Evolutionary conservation across 495 filamentous ascomycete genomes (phyloP), one percentile per base, ranked within the genome.

Genomic region (Hyphodiscus hymeniophilus): DNA sequence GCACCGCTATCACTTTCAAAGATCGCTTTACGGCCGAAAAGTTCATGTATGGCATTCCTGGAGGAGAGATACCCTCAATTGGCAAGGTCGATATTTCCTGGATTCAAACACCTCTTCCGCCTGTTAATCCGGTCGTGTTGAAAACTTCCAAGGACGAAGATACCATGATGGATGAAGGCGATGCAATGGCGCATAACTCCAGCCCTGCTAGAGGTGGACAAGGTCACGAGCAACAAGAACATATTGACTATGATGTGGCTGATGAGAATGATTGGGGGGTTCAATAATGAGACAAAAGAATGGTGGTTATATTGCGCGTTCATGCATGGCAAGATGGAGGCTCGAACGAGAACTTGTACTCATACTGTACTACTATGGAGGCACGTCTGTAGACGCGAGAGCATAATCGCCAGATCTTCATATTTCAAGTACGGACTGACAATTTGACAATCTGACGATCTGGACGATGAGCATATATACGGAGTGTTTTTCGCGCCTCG

Each of bases 1-100:
- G 20, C 60, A 84, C 62, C 51, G 85, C 62, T 22, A 76, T 97
- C 45, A 76, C 76, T 2, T 98, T 97, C 63, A 89, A 86, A 54
- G 88, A 98, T 56, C 83, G 92, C 34, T 89, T 83, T 56, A 83
- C 84, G 6, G 92, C 90, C 12, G 91, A 96, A 65, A 85, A 85
- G 59, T 85, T 91, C 62, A 81, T 88, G 69, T 79, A 79, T 62
- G 69, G 76, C 33, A 64, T 74, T 31, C 61, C 66, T 7, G 65
- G 75, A 3, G 77, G 76, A 45, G 72, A 80, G 38, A 83, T 95
- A 44, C 80, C 87, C 2, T 75, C 76, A 13, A 72, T 94, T 20
- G 89, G 86, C 34, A 82, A 84, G 48, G 70, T 94, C 20, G 81
- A 92, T 42, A 66, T 89, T 18, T 60, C 74, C 12, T 98, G 92